Conservation (phyloP, 2,329 filamentous ascomycete species). For the Ophiostoma triangulosporum region DNA sequence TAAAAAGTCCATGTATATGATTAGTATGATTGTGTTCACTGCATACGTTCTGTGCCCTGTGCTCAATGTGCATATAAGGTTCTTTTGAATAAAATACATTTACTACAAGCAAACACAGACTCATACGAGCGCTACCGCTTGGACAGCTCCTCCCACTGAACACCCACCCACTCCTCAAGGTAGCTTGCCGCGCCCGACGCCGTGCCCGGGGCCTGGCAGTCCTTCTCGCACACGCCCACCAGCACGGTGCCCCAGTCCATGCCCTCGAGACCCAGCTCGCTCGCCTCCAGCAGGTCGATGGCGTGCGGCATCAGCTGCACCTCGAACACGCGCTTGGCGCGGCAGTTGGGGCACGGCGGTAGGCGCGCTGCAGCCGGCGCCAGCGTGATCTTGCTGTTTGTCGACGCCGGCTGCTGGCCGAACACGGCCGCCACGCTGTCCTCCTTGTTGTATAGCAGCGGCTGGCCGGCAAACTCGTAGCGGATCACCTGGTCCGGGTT, state of each 20-base stretch:
- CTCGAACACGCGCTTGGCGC: slow-evolving; percentile 67
- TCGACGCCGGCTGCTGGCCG: slow-evolving; percentile 17
- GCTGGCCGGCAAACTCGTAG: slow-evolving; percentile 61
- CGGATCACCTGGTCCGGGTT: slow-evolving; percentile 74
- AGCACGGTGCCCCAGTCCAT: slow-evolving; percentile 99
- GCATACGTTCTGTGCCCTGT: too few relatives aligned
- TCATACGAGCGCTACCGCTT: too few relatives aligned
- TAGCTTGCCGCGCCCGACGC: slow-evolving; percentile 56
- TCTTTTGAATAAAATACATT: too few relatives aligned
- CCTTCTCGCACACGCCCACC: slow-evolving; percentile 66
- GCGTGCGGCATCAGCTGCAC: slow-evolving; percentile 83
- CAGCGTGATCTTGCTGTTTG: slow-evolving; percentile 17
- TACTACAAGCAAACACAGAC: neutral
- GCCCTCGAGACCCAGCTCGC: slow-evolving; percentile 58
- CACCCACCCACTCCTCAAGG: slow-evolving; percentile 90
- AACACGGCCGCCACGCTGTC: slow-evolving; percentile 56
- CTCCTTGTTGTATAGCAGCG: slow-evolving; percentile 66
- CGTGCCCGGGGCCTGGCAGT: slow-evolving; percentile 54
- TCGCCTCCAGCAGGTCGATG: slow-evolving; percentile 75
- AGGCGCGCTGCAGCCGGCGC: slow-evolving; percentile 32
- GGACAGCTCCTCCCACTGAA: slow-evolving; percentile 82
- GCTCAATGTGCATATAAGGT: too few relatives aligned
- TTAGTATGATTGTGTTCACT: too few relatives aligned
- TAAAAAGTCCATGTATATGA: neutral
- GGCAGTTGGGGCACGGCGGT: slow-evolving; percentile 66